These are phyloP conservation scores for Metschnikowia rubicola DNA, from an alignment of 805 yeast species.

Conservation along the genomic window DNA sequence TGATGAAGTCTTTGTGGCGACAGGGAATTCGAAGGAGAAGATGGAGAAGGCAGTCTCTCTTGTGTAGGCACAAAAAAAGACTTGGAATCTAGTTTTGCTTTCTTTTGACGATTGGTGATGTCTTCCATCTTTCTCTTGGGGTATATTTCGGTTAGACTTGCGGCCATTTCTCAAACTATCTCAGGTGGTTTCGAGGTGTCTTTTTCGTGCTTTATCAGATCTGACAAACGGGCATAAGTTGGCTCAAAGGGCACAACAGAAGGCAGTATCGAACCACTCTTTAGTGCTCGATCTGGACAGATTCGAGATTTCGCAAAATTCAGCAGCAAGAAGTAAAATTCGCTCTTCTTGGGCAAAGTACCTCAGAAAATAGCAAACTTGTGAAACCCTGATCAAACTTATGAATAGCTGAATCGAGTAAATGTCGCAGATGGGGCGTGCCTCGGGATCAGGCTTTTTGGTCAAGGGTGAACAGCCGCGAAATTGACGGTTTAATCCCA, in stretches of 20 bases:
- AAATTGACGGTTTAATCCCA: neutral
- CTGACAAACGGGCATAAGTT: too few relatives aligned
- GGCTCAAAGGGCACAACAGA: neutral
- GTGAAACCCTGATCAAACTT: too few relatives aligned
- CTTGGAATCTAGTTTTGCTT: conserved; percentile 20
- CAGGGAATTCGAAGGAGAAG: conserved; percentile 23
- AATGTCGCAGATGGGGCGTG: too few relatives aligned
- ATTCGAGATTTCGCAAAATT: too few relatives aligned
- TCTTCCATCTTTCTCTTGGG: conserved; percentile 37
- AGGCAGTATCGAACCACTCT: neutral
- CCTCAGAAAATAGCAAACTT: too few relatives aligned
- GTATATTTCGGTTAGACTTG: conserved; percentile 28
- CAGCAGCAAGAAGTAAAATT: too few relatives aligned
- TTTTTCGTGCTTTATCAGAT: too few relatives aligned
- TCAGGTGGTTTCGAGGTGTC: neutral
- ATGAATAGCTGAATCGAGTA: too few relatives aligned
- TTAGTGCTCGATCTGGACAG: too few relatives aligned
- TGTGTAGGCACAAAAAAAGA: conserved; percentile 18
- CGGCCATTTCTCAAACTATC: conserved; percentile 26
- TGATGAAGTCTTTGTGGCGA: conserved; percentile 18
- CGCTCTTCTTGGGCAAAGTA: too few relatives aligned
- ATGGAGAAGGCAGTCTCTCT: conserved; percentile 26
- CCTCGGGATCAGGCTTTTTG: too few relatives aligned
- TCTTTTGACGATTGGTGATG: conserved; percentile 32
- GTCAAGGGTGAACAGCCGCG: conserved; percentile 1